Evolutionary conservation across 106 monocot species (phyloP).

Genomic region (Allium sativum): DNA sequence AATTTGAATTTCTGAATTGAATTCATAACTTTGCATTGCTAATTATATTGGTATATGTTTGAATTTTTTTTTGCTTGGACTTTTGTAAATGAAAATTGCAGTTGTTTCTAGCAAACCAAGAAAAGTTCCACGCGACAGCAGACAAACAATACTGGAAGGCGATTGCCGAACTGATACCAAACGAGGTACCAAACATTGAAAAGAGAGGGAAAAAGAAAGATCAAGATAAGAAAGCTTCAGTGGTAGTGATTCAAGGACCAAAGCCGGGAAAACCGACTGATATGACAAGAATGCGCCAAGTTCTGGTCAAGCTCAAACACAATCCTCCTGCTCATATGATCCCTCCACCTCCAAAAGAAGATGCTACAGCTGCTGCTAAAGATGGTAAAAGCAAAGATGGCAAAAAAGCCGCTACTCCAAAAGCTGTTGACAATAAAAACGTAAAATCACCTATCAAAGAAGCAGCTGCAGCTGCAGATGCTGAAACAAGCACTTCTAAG

Average conservation of each 20-base stretch:
- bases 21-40: not conserved
- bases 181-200: conserved; percentile 55
- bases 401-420: conserved; percentile 15
- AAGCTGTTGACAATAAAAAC: not conserved
- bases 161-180: conserved; percentile 55
- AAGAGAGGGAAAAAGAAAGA: conserved; percentile 65
- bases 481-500: not conserved
- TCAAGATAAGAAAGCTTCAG: conserved; percentile 46
- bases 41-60: not conserved
- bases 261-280: conserved; percentile 75
- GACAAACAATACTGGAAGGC: conserved; percentile 82
- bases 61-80: not conserved
- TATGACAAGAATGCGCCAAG: conserved; percentile 58
- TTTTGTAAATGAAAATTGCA: not conserved
- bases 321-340: conserved; percentile 68
- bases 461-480: not conserved
- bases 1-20: not conserved
- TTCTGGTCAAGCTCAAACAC: conserved; percentile 59
- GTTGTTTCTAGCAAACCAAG: conserved; percentile 60
- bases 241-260: conserved; percentile 55
- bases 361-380: conserved; percentile 13
- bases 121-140: conserved; percentile 60
- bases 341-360: conserved; percentile 41
- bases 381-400: conserved; percentile 17
- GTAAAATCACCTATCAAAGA: not conserved